Evolutionary conservation across 2,329 filamentous ascomycete genomes (phyloP), one percentile per base, ranked within the genome.

Genomic region (Pseudogymnoascus sp.): DNA sequence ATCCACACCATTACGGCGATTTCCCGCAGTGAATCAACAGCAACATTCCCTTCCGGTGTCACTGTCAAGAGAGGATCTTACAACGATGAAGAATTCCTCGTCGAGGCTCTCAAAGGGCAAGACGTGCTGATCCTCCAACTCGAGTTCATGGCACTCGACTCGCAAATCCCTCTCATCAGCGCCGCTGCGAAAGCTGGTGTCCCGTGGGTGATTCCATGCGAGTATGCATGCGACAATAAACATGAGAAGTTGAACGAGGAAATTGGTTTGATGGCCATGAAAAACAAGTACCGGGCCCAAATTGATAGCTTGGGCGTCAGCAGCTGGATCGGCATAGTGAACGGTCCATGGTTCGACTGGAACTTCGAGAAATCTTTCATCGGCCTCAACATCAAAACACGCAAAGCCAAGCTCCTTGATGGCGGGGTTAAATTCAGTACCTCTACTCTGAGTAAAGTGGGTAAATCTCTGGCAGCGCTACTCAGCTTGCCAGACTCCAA

Each of bases 291-390:
- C 7, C 28, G 76, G 19, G 68, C 72, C n/a, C 73, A 78, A 39
- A 75, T 82, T 51, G 73, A 79, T 66, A 63, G 64, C 1, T 71
- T 77, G 0, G 78, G 77, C 8, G 66, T 72, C 4, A 71, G 74
- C 62, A 71, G 73, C 61, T 79, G 73, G 69, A 71, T 82, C 51
- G 68, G 71, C 0, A 67, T 82, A 4, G 69, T 69, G 54, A 80
- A 76, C 67, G 77, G 78, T 0, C 82, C 81, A 67, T 84, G 81
- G 81, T 83, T 82, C 69, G 79, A 84, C 57, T 82, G 77, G 66
- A 80, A 78, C 57, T 69, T 83, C 6, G 77, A 71, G 1, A 71
- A 72, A 1, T 54, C 68, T 36, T 72, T 73, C 37, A 81, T 75
- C 66, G 83, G 83, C 0, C 80, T 84, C 71, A 79, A 83, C 63